phyloP scores from a whole-genome alignment of 2,329 filamentous ascomycete genomes.

The Scolecobasidium constrictum region DNA sequence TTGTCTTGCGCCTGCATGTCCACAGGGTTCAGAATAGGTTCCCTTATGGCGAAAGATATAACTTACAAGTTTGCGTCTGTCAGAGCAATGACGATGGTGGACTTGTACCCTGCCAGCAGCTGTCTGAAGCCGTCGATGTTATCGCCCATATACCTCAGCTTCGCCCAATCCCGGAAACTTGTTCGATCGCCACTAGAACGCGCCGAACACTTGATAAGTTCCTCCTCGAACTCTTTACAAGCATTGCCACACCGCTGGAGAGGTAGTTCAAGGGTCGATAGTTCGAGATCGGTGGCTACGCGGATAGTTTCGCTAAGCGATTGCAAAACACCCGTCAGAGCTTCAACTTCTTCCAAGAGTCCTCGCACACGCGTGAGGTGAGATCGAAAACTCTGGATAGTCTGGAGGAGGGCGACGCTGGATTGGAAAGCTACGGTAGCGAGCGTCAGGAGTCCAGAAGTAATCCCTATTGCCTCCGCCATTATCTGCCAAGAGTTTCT shows the following conservation, averaged over 20 bases:
- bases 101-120: no score
- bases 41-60: no score
- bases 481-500: no score
- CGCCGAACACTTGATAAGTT: slow-evolving; percentile 27
- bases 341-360: slow-evolving; percentile 29
- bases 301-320: slow-evolving; percentile 22
- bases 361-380: slow-evolving; percentile 29
- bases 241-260: slow-evolving; percentile 31
- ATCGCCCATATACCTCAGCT: no score
- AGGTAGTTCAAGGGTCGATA: slow-evolving; percentile 25
- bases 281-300: slow-evolving; percentile 16
- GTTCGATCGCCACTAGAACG: no score
- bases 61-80: no score
- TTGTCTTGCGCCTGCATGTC: no score
- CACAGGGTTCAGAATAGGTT: no score
- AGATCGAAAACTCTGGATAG: slow-evolving; percentile 26
- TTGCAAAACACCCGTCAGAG: slow-evolving; percentile 26
- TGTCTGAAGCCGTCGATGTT: no score
- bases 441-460: slow-evolving; percentile 27
- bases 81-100: no score
- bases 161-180: no score
- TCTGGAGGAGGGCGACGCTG: slow-evolving; percentile 26
- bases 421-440: slow-evolving; percentile 29
- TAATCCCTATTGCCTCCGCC: slow-evolving; percentile 27
- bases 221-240: slow-evolving; percentile 31